Base-by-base conservation (phyloP, 2,329 filamentous ascomycete genomes). In the Calycina marina region DNA sequence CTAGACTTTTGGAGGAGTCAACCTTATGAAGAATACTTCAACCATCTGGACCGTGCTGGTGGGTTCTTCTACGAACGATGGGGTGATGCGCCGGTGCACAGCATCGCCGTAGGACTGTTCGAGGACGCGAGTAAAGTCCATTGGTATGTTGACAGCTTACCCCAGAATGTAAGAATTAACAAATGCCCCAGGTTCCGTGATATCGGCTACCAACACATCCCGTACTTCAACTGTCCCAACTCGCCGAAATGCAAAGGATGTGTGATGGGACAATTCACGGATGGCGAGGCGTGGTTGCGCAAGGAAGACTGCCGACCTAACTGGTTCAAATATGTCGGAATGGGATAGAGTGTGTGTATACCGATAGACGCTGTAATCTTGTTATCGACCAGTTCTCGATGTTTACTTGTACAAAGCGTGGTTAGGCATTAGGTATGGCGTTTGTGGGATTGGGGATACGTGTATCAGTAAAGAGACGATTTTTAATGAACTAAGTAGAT, bases 1-100 rank as follows among this genome's bases (percentile, higher is more conserved):
- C 72, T 98, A 69, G 71, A 71, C 41, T 93, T 98, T 58, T 98
- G 85, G 82, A 67, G 90, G 30, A 82, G 84, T 51, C 72, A 86
- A 54, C 68, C 73, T 28, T 98, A 98, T 53, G 81, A 93, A 52
- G 85, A 92, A 41, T 98, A 94, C 57, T 98, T 98, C 54, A 76
- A 93, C 51, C 85, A 96, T 56, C 68, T 98, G 18, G 90, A 98
- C 56, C 73, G 81, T 13, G 83, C 86, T 0, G 90, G 90, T 22
- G 90, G 90, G 14, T 98, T 98, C 69, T 98, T 93, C 57, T 98
- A 98, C 53, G 90, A 98, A 61, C 69, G 90, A 46, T 98, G 90
- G 90, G 90, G 90, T 6, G 90, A 98, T 63, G 90, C 90, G 2
- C 90, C 90, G 0, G 90, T 98, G 4, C 90, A 98, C 57, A 92